Evolutionary conservation across 2,329 filamentous ascomycete species (phyloP), one percentile per base, ranked within the genome.

Genomic region (Claviceps pazoutovae): DNA sequence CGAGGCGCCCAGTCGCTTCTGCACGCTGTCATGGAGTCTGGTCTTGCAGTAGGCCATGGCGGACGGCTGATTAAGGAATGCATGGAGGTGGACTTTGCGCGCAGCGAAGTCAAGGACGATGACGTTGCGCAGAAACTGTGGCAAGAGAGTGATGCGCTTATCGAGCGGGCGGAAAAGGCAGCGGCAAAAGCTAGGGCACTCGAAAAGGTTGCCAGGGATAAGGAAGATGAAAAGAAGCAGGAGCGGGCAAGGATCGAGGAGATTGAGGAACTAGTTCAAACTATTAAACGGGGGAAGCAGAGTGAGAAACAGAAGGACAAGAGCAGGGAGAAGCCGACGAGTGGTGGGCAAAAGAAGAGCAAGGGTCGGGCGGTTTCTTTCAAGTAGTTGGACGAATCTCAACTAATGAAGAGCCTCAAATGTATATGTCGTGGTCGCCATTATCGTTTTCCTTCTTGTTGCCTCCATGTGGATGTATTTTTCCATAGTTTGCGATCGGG

Each of bases 31-130:
- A 94, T 96, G 87, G 90, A 96, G 51, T 77, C 78, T 2, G 73
- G 75, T 2, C 79, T 89, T 49, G 80, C 78, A 4, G 75, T 82
- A 37, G 80, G 76, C 1, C 61, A 68, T 1, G 86, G 86, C 8
- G 86, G 84, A 0, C 83, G 77, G 62, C 64, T 94, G 48, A 75
- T 98, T 64, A 97, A 96, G 68, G 94, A 97, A 67, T 97, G 91
- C 64, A 81, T 79, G 58, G 79, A 88, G 62, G 75, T 90, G 17
- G 79, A 84, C 56, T 84, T 81, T 65, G 76, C 83, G 26, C 75
- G 87, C 50, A 73, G 71, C 26, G 90, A 96, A 61, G 75, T 96
- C 45, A 76, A 77, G 57, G 86, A 95, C 62, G 89, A 94, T 57
- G 78, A 77, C 19, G 70, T 86, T 34, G 89, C 88, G 53, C 89